A percentile compares a stretch with the other conserved stretches of the same genome.
phyloP scores from a whole-genome alignment of 768 basidiomycete genomes.

The Trametes gibbosa region DNA sequence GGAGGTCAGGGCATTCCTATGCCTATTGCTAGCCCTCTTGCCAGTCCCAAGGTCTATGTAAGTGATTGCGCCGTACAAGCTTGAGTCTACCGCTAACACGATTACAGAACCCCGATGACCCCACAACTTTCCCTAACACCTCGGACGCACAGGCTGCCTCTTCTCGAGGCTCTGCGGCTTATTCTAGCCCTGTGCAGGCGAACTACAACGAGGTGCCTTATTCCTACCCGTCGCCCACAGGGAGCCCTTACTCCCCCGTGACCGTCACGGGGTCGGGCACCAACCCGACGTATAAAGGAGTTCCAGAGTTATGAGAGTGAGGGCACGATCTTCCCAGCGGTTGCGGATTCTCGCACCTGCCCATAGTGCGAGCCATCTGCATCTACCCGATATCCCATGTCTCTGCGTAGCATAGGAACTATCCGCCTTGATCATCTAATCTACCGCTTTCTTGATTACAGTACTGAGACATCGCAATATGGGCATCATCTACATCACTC shows the following conservation, averaged over 20 bases:
- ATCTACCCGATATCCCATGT: no score
- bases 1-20: not conserved
- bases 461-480: no score
- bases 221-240: not conserved
- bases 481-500: no score
- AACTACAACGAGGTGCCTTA: not conserved
- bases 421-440: no score
- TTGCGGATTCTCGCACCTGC: no score
- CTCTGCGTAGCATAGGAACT: no score
- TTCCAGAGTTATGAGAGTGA: conserved; percentile 7
- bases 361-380: no score
- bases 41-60: conserved; percentile 13
- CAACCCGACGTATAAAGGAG: conserved; percentile 2
- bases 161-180: not conserved
- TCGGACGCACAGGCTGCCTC: not conserved
- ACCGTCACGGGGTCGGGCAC: not conserved
- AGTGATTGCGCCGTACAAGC: not conserved
- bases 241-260: not conserved
- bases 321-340: no score
- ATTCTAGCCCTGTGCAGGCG: not conserved
- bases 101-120: conserved; percentile 12
- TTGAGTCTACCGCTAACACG: not conserved
- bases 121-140: conserved; percentile 10
- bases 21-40: not conserved
- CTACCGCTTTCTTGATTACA: no score